Evolutionary conservation across 2,329 filamentous ascomycete genomes (phyloP).

Genomic region (Fusarium piperis): DNA sequence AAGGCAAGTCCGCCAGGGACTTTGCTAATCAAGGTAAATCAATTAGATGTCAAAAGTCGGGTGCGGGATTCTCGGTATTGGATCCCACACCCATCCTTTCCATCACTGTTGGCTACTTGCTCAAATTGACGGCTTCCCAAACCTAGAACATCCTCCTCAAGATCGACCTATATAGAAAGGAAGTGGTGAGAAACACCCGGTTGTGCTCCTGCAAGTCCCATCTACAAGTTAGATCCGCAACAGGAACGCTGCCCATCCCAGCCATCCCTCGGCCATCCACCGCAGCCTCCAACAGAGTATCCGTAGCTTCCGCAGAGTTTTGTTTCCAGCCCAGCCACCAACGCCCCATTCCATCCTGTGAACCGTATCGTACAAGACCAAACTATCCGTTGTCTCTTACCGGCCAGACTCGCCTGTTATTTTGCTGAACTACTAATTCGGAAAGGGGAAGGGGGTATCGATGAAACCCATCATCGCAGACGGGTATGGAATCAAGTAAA

Average conservation of each 20-base stretch:
- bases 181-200: slow-evolving; percentile 4
- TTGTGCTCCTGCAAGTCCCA: slow-evolving; percentile 7
- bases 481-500: slow-evolving; percentile 9
- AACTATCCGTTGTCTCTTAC: slow-evolving; percentile 25
- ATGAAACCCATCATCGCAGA: slow-evolving; percentile 31
- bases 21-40: neutral
- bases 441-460: slow-evolving; percentile 35
- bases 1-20: neutral
- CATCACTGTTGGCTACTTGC: neutral
- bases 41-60: neutral
- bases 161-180: slow-evolving; percentile 7
- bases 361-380: slow-evolving; percentile 30
- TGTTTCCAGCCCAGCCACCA: slow-evolving; percentile 12
- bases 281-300: slow-evolving; percentile 1
- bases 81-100: neutral
- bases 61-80: neutral
- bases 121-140: neutral
- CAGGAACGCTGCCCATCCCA: slow-evolving; percentile 8
- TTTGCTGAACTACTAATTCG: slow-evolving; percentile 22
- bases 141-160: neutral
- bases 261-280: neutral
- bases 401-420: slow-evolving; percentile 15
- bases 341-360: slow-evolving; percentile 32
- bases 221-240: slow-evolving; percentile 16
- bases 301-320: slow-evolving; percentile 17